Evolutionary conservation across 345 rosid species (phyloP), one percentile per base, ranked within the genome.

Genomic region (Eucalyptus pauciflora): DNA sequence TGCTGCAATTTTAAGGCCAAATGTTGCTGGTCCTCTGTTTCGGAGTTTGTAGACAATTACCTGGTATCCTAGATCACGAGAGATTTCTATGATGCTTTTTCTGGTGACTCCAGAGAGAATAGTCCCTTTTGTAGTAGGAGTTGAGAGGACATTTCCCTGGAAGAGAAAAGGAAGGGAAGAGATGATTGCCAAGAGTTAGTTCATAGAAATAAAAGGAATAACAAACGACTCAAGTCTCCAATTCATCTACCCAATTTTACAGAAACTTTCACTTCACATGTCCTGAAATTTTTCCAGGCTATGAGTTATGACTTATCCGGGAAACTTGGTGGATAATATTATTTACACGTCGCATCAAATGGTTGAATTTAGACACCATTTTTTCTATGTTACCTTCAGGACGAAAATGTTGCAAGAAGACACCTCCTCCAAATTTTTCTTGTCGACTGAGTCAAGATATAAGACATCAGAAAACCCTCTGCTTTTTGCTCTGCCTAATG

Each of bases 331-430:
- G 29, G 13, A 71, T 37, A 20, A 71, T 18, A 71, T 33, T 5
- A 46, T 71, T 71, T 37, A 71, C 81, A 10, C 29, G 43, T 18
- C 25, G 4, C 81, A 2, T 7, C 81, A 5, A 5, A 71, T 13
- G 0, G 29, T 41, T 76, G 9, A 41, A 76, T 22, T 76, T 76
- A 5, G 22, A 37, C 8, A 7, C 48, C 29, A 0, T 11, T 86
- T 67, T 67, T 41, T 37, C n/a, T 45, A 46, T 33, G 60, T 6
- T 88, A 95, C 99, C 98, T 96, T 97, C 13, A 94, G 95, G 48
- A 96, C 64, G 90, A 97, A 97, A 86, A 97, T 93, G 90, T 96
- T 97, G 89, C 98, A 94, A 88, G 98, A 93, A 89, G 99, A 96
- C 27, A 95, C 98, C 90, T 97, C 99, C 92, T 97, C 99, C 76